A percentile compares a stretch with the other conserved stretches of the same genome.
phyloP scores from a whole-genome alignment of 345 rosid genomes.

The Citrus trifoliata region DNA sequence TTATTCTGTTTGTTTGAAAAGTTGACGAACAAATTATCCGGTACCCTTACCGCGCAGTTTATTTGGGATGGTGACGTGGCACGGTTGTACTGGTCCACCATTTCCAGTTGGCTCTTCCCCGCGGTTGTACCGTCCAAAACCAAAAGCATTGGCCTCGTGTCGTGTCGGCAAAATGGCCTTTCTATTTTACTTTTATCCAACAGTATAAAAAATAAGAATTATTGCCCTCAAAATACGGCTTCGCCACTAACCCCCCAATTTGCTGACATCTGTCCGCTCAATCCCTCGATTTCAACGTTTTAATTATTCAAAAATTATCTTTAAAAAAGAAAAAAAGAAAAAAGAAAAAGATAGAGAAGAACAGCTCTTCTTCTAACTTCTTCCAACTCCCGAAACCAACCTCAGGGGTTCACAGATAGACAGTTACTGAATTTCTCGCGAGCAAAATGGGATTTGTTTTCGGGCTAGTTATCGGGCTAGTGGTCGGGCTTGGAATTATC shows the following conservation, averaged over 20 bases:
- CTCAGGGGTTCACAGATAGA: not conserved
- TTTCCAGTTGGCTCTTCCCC: not conserved
- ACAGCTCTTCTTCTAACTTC: not conserved
- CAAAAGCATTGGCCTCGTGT: not conserved
- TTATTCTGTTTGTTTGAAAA: too few species aligned
- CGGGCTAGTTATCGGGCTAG: constrained; percentile 69
- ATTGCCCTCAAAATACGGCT: not conserved
- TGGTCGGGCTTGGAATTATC: constrained; percentile 60
- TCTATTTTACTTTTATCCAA: not conserved
- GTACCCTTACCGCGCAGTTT: not conserved
- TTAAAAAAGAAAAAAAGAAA: not conserved
- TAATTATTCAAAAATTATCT: not conserved
- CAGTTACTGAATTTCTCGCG: constrained; percentile 8
- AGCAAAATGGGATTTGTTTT: constrained; percentile 54
- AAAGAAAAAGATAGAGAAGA: not conserved
- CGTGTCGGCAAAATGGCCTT: not conserved
- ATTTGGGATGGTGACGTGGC: not conserved
- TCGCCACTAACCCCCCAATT: not conserved
- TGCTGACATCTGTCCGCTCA: not conserved
- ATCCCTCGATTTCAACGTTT: not conserved
- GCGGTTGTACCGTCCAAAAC: too few species aligned
- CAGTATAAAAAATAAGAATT: not conserved
- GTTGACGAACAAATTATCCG: too few species aligned
- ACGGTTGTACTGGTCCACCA: not conserved
- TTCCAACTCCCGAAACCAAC: constrained; percentile 4